These are phyloP conservation scores for Cryptococcus sp. DNA, from an alignment of 1,284 basidiomycete species.

Conservation along the genomic window DNA sequence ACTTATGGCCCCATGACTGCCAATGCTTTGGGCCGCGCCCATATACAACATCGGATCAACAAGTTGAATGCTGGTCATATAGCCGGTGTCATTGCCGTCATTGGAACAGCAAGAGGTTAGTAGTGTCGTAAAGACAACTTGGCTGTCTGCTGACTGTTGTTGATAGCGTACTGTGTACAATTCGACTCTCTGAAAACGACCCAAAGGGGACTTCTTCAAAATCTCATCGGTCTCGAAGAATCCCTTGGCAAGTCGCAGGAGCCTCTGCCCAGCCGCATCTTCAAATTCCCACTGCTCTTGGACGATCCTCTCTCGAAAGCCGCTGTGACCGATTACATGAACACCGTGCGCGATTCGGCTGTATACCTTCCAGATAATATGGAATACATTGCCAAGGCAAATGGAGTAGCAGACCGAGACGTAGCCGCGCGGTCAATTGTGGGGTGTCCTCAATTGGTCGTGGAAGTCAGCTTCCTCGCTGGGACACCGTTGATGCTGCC, in stretches of 20 bases:
- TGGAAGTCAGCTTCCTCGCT: constrained; percentile 41
- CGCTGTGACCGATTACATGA: constrained; percentile 64
- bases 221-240: constrained; percentile 44
- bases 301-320: constrained; percentile 64
- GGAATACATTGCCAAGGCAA: constrained; percentile 67
- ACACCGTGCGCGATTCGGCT: constrained; percentile 60
- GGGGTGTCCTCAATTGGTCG: constrained; percentile 35
- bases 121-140: not conserved
- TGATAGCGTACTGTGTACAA: constrained; percentile 28
- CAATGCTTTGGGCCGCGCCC: constrained; percentile 23
- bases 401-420: constrained; percentile 59
- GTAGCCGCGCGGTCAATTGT: constrained; percentile 26
- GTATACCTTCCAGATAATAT: constrained; percentile 70
- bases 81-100: constrained; percentile 24
- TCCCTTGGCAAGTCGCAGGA: constrained; percentile 49
- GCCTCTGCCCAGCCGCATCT: constrained; percentile 59
- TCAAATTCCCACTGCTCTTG: constrained; percentile 65
- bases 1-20: constrained; percentile 37
- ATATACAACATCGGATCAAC: constrained; percentile 31
- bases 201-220: constrained; percentile 22
- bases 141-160: not conserved
- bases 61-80: constrained; percentile 16
- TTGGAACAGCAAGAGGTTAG: constrained; percentile 22
- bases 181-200: constrained; percentile 25
- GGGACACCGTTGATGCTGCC: constrained; percentile 43